These are phyloP conservation scores for Cardamine chenopodiifolia DNA, from an alignment of 345 rosid species.

Conservation along the genomic window DNA sequence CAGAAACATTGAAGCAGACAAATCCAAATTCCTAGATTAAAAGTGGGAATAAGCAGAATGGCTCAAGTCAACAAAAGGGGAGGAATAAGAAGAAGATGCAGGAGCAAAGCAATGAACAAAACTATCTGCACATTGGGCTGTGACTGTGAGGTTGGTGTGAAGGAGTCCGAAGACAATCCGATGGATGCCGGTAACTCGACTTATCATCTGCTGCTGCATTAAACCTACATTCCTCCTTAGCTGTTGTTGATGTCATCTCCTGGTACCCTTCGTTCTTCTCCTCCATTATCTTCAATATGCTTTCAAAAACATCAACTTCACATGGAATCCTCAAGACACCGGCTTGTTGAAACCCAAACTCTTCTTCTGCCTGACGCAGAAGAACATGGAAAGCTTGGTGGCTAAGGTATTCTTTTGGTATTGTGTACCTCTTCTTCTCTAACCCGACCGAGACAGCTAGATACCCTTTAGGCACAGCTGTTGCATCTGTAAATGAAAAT, in stretches of 20 bases:
- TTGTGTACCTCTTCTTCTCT: constrained; percentile 62
- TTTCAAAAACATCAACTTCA: constrained; percentile 55
- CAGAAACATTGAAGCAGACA: constrained; percentile 31
- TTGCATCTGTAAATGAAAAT: constrained; percentile 58
- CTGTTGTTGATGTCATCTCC: constrained; percentile 20
- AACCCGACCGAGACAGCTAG: constrained; percentile 67
- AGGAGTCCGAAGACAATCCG: constrained; percentile 52
- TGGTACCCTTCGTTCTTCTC: constrained; percentile 48
- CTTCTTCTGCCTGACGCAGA: constrained; percentile 72
- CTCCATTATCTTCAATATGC: constrained; percentile 52
- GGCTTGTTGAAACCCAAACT: constrained; percentile 73
- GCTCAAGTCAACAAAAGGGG: constrained; percentile 25
- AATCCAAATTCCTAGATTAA: constrained; percentile 42
- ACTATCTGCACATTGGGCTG: constrained; percentile 63
- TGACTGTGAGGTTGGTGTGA: constrained; percentile 54
- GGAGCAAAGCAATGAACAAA: constrained; percentile 25
- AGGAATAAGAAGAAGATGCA: constrained; percentile 7
- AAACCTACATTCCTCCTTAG: constrained; percentile 44
- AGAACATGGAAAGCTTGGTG: constrained; percentile 61
- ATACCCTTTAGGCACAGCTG: constrained; percentile 61
- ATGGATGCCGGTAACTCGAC: constrained; percentile 41
- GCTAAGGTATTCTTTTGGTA: constrained; percentile 63
- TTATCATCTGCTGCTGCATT: constrained; percentile 35
- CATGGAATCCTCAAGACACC: constrained; percentile 74
- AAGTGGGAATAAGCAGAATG: constrained; percentile 27